Conservation (phyloP, 495 filamentous ascomycete species). For the Melanomma pulvis-pyrius region DNA sequence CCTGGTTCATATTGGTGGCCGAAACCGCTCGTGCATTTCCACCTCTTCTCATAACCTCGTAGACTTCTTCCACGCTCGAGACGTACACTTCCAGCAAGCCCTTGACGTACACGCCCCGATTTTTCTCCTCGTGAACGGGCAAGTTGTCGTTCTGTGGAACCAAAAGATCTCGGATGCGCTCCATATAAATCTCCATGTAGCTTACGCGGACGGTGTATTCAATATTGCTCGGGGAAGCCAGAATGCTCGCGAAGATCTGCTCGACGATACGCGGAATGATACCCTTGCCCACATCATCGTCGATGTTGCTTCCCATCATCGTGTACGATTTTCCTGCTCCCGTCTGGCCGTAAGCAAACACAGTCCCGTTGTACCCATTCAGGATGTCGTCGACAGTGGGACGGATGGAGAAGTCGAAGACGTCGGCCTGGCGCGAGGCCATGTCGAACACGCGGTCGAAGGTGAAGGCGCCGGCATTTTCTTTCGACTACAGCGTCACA, state of each 20-base stretch:
- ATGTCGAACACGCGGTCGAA: slow-evolving; percentile 98
- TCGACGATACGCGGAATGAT: slow-evolving; percentile 97
- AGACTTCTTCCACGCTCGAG: slow-evolving; percentile 92
- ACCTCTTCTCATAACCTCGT: slow-evolving; percentile 94
- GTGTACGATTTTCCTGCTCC: slow-evolving; percentile 98
- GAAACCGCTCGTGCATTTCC: slow-evolving; percentile 87
- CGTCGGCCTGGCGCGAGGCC: slow-evolving; percentile 80
- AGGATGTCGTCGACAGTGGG: slow-evolving; percentile 96
- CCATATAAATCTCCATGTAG: slow-evolving; percentile 99
- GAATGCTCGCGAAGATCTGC: slow-evolving; percentile 94
- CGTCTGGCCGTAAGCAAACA: slow-evolving; percentile 98
- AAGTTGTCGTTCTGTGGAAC: slow-evolving; percentile 93
- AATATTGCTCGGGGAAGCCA: slow-evolving; percentile 87
- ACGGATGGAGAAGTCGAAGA: slow-evolving; percentile 97
- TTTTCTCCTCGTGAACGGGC: slow-evolving; percentile 96
- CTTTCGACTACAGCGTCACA: slow-evolving; percentile 64
- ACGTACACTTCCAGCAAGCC: slow-evolving; percentile 94
- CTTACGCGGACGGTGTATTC: slow-evolving; percentile 97
- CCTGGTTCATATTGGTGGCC: slow-evolving; percentile 99
- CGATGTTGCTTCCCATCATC: slow-evolving; percentile 98
- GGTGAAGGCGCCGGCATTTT: slow-evolving; percentile 84
- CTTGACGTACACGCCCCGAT: slow-evolving; percentile 94
- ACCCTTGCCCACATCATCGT: slow-evolving; percentile 84
- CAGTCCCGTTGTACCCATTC: slow-evolving; percentile 98
- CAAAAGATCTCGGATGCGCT: slow-evolving; percentile 91